Evolutionary conservation across 306 rosid genomes (phyloP).

Genomic region (Prunus mira): DNA sequence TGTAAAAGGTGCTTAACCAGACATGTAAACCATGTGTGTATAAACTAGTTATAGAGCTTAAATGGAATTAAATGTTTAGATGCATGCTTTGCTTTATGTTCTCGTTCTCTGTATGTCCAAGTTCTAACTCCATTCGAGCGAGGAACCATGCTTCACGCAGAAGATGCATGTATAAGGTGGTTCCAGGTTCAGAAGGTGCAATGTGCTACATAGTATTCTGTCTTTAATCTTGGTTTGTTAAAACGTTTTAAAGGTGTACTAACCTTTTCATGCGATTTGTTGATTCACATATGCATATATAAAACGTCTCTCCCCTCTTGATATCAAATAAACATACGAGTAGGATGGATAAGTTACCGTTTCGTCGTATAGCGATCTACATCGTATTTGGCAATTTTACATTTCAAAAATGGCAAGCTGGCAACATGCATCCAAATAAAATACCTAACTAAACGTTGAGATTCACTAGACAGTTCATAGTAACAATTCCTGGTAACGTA

Average conservation of each 20-base stretch:
- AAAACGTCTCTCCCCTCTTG: not conserved
- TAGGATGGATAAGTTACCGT: not conserved
- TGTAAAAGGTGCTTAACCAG: constrained; percentile 3
- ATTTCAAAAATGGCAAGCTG: not conserved
- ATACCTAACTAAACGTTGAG: no score
- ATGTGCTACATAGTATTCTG: not conserved
- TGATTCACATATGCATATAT: not conserved
- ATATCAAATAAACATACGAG: not conserved
- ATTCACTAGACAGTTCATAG: no score
- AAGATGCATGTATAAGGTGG: not conserved
- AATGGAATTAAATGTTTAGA: constrained; percentile 6
- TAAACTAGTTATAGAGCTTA: not conserved
- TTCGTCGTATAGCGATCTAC: no score
- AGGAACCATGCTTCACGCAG: not conserved
- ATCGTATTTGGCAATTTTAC: not conserved
- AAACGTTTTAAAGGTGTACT: no score
- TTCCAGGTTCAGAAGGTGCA: not conserved
- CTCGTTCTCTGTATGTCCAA: not conserved
- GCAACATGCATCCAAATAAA: no score
- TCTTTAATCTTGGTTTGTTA: not conserved
- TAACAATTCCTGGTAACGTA: no score
- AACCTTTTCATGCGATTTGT: not conserved
- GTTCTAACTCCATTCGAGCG: not conserved
- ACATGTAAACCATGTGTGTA: constrained; percentile 20
- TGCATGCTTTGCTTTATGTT: not conserved